Percentiles rank a stretch among this genome's conserved stretches.
phyloP scores from a whole-genome alignment of 345 rosid genomes.

The Xanthoceras sorbifolium region DNA sequence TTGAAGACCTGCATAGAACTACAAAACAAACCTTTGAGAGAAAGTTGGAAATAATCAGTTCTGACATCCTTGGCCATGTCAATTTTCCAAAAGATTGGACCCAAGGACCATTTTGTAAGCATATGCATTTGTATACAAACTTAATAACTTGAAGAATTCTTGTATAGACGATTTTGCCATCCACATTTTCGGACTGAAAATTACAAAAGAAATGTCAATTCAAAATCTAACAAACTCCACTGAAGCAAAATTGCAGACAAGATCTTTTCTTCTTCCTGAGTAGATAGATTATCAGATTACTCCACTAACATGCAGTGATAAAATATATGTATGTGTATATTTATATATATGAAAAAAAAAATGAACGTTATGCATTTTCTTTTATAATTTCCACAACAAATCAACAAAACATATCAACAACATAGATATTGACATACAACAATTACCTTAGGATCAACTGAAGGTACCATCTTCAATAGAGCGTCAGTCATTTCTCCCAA shows the following conservation, averaged over 20 bases:
- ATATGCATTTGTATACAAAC: constrained; percentile 61
- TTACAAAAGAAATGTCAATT: constrained; percentile 16
- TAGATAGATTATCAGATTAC: background rate
- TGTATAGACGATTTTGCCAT: constrained; percentile 62
- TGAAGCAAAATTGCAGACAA: constrained; percentile 11
- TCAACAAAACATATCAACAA: constrained; percentile 4
- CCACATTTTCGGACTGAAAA: constrained; percentile 52
- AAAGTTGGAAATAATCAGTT: constrained; percentile 74
- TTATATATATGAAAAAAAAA: background rate
- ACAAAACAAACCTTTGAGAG: constrained; percentile 79
- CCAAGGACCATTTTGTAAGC: constrained; percentile 80
- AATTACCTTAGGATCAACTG: constrained; percentile 53
- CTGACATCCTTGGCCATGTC: constrained; percentile 93
- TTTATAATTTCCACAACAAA: background rate
- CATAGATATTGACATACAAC: background rate
- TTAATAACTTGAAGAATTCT: constrained; percentile 61
- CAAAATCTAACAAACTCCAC: constrained; percentile 3
- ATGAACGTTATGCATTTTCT: background rate
- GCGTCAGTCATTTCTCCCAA: constrained; percentile 54
- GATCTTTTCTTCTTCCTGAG: background rate
- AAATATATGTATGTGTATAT: too few relatives aligned
- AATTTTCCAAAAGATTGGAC: constrained; percentile 81
- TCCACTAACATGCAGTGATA: background rate
- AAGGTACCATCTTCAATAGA: constrained; percentile 50
- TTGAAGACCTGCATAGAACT: background rate